phyloP scores from a whole-genome alignment of 495 filamentous ascomycete genomes.

The Lasiosphaeria ovina region DNA sequence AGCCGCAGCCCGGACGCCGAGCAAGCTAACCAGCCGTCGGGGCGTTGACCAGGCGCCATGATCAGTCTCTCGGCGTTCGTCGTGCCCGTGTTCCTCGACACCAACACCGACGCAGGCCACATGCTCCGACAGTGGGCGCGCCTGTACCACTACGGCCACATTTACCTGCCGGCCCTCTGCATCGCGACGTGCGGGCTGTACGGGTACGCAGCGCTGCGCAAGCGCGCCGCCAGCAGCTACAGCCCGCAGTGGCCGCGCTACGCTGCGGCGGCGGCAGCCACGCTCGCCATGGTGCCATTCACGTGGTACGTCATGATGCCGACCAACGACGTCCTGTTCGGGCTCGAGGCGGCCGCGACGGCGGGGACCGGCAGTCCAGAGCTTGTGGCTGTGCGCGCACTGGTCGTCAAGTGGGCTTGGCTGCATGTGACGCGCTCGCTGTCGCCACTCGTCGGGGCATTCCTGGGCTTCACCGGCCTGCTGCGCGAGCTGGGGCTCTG shows the following conservation, averaged over 20 bases:
- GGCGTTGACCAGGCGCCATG: background rate
- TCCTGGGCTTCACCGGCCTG: background rate
- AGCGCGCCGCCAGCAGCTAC: background rate
- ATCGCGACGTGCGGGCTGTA: background rate
- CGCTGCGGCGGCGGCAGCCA: background rate
- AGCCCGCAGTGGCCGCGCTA: background rate
- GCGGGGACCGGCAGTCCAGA: background rate
- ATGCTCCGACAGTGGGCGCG: background rate
- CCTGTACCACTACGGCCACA: background rate
- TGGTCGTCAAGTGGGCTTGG: background rate
- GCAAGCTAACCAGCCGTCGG: background rate
- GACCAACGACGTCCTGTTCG: slow-evolving; percentile 32
- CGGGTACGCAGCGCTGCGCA: background rate
- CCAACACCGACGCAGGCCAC: background rate
- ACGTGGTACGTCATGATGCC: slow-evolving; percentile 34
- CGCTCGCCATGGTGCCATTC: slow-evolving; percentile 32
- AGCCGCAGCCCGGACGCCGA: no score
- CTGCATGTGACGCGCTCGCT: background rate
- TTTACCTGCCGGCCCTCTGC: background rate
- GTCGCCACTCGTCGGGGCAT: background rate
- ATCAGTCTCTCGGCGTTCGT: background rate
- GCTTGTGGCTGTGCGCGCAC: background rate
- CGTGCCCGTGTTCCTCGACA: background rate
- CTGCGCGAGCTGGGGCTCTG: no score
- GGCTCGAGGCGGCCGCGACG: slow-evolving; percentile 10